A percentile compares a stretch with the other conserved stretches of the same genome.
Conservation (phyloP, 2,329 filamentous ascomycete species). For the Thelonectria rubi region DNA sequence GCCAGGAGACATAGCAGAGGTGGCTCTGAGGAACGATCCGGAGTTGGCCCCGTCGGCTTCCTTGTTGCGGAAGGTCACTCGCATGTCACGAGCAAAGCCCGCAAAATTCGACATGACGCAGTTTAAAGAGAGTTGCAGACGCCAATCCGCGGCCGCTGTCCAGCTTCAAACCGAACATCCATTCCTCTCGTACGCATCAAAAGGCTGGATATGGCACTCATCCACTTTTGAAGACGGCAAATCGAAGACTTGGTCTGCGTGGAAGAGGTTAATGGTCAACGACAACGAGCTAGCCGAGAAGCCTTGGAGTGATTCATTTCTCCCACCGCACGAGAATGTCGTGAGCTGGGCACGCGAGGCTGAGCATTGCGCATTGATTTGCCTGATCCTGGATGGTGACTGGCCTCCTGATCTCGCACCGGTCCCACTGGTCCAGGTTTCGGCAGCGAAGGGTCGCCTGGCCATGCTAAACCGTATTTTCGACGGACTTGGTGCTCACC, state of each 20-base stretch:
- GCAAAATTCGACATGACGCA: not conserved
- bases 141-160: not conserved
- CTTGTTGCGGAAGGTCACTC: not conserved
- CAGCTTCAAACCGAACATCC: not conserved
- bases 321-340: not conserved
- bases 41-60: no score
- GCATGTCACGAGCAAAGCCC: not conserved
- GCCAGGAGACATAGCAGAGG: not conserved
- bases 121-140: not conserved
- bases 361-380: not conserved
- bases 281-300: not conserved
- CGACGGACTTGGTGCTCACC: not conserved
- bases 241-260: slow-evolving; percentile 4
- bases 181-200: slow-evolving; percentile 24
- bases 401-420: not conserved
- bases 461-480: not conserved
- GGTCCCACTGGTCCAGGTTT: not conserved
- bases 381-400: not conserved
- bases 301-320: not conserved
- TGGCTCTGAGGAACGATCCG: not conserved
- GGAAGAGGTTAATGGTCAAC: not conserved
- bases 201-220: slow-evolving; percentile 20
- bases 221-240: not conserved
- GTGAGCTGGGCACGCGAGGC: not conserved
- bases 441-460: not conserved